Base-by-base conservation (phyloP, 164 flowering plant species). In the Magnolia officinalis region DNA sequence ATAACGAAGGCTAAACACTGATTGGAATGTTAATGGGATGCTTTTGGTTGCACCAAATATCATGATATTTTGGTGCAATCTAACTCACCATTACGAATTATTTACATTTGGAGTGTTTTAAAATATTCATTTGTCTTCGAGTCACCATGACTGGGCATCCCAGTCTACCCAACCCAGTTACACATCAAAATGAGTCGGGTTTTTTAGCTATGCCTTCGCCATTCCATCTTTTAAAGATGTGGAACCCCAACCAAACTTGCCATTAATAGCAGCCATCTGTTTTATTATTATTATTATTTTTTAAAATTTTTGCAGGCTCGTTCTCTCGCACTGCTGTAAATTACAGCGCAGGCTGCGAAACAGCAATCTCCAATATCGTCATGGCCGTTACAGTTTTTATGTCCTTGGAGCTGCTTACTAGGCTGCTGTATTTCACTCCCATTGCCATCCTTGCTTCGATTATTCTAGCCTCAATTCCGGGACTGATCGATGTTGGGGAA, bases 291-390 rank as follows among this genome's bases (percentile, higher is more conserved):
- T 26, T 26, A 26, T 26, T 9, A 9, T 11, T 63, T n/a, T 6
- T 2, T 11, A 67, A 50, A 67, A 26, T 6, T 19, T 37, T n/a
- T 74, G 67, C 84, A 92, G 98, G 98, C 68, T 92, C 98, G 4
- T 94, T 94, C 71, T 94, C 98, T 2, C 78, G 96, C n/a, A 89
- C 98, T 0, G 98, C 97, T 0, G 96, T 94, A 59, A 94, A 94
- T 82, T 89, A 87, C 82, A 88, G 89, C 21, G 92, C 97, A 1
- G 94, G 96, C 6, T 89, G 97, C 79, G 78, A 92, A 78, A 90
- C 95, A 0, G 90, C 78, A 21, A 85, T 94, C 6, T 91, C 98
- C n/a, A 94, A 94, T 65, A 87, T 94, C 20, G 96, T 94, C 1
- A 92, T 94, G 98, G 88, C 95, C 0, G 52, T 90, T 0, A 89